Base-by-base conservation (phyloP, 1,139 yeast species). In the Taphrina wiesneri region DNA sequence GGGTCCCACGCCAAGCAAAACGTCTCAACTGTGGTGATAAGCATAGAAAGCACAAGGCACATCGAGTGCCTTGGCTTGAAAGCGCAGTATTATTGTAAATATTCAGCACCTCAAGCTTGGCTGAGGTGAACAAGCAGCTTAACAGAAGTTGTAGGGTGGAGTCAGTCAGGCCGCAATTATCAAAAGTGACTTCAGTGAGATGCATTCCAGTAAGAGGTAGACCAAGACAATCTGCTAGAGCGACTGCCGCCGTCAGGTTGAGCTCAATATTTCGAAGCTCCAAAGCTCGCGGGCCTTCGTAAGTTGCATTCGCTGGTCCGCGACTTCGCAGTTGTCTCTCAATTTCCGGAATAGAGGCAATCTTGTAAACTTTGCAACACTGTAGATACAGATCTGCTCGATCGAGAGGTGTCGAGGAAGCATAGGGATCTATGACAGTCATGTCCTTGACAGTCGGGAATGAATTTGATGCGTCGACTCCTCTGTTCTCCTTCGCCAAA, bases 171-270 rank as follows among this genome's bases (percentile, higher is more conserved):
- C 30, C 36, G 23, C 65, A 62, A 26, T 54, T 54, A 56, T 30
- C 53, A 7, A 62, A 49, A 2, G 43, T 28, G 23, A 62, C 61
- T 13, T 62, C 65, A 2, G 52, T 56, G 21, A 62, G 39, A 32
- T 62, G 65, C 39, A 52, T 54, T n/a, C 65, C 65, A 1, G 61
- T 54, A 17, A 62, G 36, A 2, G 65, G 65, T 17, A 62, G 46
- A 13, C 61, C 65, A 3, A 62, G 43, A 26, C 54, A 51, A 56
- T 62, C 65, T 32, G 61, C 65, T 17, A 62, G 39, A 30, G 61
- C 65, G 11, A 53, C 45, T 3, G 65, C 61, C 11, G 34, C 45
- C 21, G 32, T 23, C 19, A 28, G 32, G 7, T n/a, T 62, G 45
- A 62, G 26, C n/a, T 52, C 49, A 11, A 62, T 36, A 19, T 53